Base-by-base conservation (phyloP, 2,329 filamentous ascomycete genomes). In the Orbilia javanica region DNA sequence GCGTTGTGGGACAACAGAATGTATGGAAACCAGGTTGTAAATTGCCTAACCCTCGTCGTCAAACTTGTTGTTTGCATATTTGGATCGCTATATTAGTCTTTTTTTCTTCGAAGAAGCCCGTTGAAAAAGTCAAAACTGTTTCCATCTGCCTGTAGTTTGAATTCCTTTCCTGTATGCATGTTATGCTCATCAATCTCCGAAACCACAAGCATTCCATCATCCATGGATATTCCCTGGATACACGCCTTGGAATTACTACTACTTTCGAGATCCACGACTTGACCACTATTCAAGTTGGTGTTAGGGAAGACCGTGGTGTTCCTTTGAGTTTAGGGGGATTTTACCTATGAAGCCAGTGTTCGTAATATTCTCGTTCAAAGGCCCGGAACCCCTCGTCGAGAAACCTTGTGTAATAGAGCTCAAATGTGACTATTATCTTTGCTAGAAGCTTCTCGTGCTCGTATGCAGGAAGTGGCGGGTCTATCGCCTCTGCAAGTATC, bases 71-170 rank as follows among this genome's bases (percentile, higher is more conserved):
- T 20, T 18, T 71, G 36, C 52, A 52, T 57, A 71, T 50, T 31
- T 20, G 7, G 29, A 13, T 42, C 31, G 34, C 11, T 15, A 5
- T 44, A n/a, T 29, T 82, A 94, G 1, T 90, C 84, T 86, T 97
- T 98, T 82, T 91, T 89, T 86, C 90, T 89, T 86, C 90, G 93
- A 20, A 99, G 86, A 82, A 99, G 83, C 0, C 96, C 96, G 83
- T 89, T 93, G 85, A 97, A 97, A 84, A 97, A 99, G 85, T 99
- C 96, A 86, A 99, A 99, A 84, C 94, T 97, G 83, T 99, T 99
- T 83, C 94, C 93, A 84, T 99, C 96, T 84, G 94, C 97, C 86
- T 97, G 94, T 84, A 99, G 85, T 81, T 91, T 89, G 88, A 92
- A 95, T 62, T 91, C 86, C 84, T 88, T 92, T 0, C 95, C 94